phyloP scores from a whole-genome alignment of 2,329 filamentous ascomycete species.

The Onygenales sp. region DNA sequence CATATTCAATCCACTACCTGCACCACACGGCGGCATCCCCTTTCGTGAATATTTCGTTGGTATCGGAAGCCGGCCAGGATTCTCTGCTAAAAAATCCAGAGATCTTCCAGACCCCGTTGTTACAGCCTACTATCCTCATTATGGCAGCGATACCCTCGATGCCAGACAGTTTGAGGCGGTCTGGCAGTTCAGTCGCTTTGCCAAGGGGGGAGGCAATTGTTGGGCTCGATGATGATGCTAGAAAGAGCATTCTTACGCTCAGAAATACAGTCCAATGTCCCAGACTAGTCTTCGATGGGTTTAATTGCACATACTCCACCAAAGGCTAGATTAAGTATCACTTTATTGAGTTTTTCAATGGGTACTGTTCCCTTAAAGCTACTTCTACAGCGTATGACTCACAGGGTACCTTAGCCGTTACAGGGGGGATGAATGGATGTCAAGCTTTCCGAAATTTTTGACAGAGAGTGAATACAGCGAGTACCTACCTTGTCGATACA shows the following conservation, averaged over 20 bases:
- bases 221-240: neutral
- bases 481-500: neutral
- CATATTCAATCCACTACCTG: slow-evolving; percentile 2
- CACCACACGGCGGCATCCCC: neutral
- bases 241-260: slow-evolving; percentile 1
- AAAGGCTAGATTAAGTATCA: slow-evolving; percentile 4
- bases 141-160: neutral
- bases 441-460: neutral
- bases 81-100: neutral
- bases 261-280: neutral
- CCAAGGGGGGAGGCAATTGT: neutral
- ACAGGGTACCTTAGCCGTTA: neutral
- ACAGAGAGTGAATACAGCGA: neutral
- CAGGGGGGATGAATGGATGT: neutral
- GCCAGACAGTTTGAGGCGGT: slow-evolving; percentile 5
- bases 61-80: neutral
- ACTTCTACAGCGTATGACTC: neutral
- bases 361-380: slow-evolving; percentile 3
- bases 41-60: slow-evolving; percentile 2
- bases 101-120: neutral
- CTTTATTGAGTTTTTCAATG: slow-evolving; percentile 4
- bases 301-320: neutral
- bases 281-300: neutral
- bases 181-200: slow-evolving; percentile 7
- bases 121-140: slow-evolving; percentile 6